Percentiles rank a stretch among this genome's conserved stretches.
These are phyloP conservation scores for Cyclospora cayetanensis DNA, from an alignment of 169 alveolate species.

Conservation along the genomic window DNA sequence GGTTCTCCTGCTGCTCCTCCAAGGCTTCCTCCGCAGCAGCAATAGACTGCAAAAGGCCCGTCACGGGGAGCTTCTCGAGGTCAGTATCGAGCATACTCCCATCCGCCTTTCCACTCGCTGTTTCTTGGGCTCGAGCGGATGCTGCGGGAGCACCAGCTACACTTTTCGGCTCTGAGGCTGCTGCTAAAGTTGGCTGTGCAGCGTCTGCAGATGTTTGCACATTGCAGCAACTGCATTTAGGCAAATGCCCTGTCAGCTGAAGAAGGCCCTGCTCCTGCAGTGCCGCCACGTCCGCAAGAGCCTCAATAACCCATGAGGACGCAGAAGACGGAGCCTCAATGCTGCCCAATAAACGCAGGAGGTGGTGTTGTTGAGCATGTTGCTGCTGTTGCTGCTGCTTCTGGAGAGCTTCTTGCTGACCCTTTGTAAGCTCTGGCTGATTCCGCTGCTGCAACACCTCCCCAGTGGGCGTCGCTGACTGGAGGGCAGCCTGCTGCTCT, in stretches of 20 bases:
- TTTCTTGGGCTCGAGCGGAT: neutral
- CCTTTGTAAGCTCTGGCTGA: neutral
- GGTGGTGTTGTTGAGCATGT: neutral
- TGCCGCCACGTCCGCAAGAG: neutral
- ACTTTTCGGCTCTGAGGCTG: neutral
- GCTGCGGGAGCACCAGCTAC: neutral
- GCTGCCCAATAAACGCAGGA: neutral
- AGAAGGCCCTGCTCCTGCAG: constrained; percentile 33
- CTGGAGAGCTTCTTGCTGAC: neutral
- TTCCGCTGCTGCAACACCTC: constrained; percentile 26
- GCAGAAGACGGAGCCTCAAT: neutral
- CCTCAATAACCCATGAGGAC: neutral
- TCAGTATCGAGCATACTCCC: no score
- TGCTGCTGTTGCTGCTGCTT: neutral
- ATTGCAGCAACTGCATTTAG: no score
- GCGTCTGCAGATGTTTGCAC: neutral
- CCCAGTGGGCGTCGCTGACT: no score
- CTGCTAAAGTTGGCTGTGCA: neutral
- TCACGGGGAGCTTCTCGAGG: no score
- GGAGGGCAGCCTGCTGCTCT: no score
- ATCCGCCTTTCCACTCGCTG: neutral
- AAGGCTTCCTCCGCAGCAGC: neutral
- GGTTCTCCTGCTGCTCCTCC: constrained; percentile 1
- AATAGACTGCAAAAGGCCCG: neutral
- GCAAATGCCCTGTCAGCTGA: no score